A percentile compares a stretch with the other conserved stretches of the same genome.
phyloP scores from a whole-genome alignment of 1,284 basidiomycete genomes.

The Microbotryum silenes-acaulis region DNA sequence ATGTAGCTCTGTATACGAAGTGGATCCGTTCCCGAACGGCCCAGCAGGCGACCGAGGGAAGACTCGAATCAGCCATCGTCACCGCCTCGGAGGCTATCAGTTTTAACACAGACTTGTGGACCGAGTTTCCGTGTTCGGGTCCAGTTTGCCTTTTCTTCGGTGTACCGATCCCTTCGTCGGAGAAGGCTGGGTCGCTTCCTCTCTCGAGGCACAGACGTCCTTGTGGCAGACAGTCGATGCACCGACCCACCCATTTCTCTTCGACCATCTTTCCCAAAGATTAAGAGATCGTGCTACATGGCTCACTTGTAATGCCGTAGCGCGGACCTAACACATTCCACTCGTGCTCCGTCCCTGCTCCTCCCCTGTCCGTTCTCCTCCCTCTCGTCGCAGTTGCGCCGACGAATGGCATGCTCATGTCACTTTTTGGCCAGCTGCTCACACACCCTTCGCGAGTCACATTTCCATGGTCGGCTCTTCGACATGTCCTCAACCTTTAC shows the following conservation, averaged over 20 bases:
- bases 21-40: too few species aligned
- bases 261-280: neutral
- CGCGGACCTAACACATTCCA: too few species aligned
- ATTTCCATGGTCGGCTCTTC: constrained; percentile 9
- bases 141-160: too few species aligned
- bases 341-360: too few species aligned
- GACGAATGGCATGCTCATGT: constrained; percentile 1
- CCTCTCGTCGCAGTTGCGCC: constrained; percentile 6
- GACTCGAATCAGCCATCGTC: too few species aligned
- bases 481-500: constrained; percentile 4
- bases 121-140: neutral
- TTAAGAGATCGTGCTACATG: neutral
- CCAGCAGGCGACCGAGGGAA: too few species aligned
- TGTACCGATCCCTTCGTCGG: too few species aligned
- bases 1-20: too few species aligned
- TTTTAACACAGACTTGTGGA: neutral
- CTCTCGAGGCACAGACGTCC: too few species aligned
- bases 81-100: neutral
- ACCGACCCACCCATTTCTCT: too few species aligned
- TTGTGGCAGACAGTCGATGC: too few species aligned
- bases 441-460: constrained; percentile 7
- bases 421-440: constrained; percentile 8
- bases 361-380: neutral
- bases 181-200: too few species aligned
- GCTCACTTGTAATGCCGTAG: neutral